These are phyloP conservation scores for Boletus fagicola DNA, from an alignment of 768 basidiomycete genomes.

Conservation along the genomic window DNA sequence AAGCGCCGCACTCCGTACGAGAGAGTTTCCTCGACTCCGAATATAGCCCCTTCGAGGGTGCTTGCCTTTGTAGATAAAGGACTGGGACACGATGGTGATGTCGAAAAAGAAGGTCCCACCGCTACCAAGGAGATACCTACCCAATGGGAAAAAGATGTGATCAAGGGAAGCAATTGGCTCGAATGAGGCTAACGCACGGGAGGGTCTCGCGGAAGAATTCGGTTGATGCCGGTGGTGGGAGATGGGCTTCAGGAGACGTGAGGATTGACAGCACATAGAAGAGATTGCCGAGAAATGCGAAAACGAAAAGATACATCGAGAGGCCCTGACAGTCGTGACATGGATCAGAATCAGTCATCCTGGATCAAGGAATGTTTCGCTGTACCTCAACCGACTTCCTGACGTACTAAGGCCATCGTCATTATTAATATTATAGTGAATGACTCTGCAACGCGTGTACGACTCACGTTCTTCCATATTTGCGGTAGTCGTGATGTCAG, in stretches of 20 bases:
- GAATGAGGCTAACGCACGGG: conserved; percentile 55
- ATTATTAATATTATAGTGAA: conserved; percentile 3
- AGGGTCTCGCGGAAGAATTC: conserved; percentile 77
- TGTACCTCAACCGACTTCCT: conserved; percentile 86
- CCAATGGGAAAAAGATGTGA: background rate
- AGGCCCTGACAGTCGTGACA: conserved; percentile 67
- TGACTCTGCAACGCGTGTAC: background rate
- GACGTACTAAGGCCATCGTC: conserved; percentile 52
- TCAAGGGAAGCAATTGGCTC: background rate
- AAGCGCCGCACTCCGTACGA: conserved; percentile 26
- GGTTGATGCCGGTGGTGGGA: conserved; percentile 57
- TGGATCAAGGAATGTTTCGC: background rate
- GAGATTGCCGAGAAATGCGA: conserved; percentile 90
- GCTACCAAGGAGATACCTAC: conserved; percentile 84
- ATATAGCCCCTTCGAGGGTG: conserved; percentile 34
- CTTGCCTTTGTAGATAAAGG: conserved; percentile 66
- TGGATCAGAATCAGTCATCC: conserved; percentile 5
- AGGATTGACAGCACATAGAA: conserved; percentile 92
- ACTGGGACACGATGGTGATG: conserved; percentile 85
- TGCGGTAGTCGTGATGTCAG: conserved; percentile 93
- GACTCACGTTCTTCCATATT: conserved; percentile 97
- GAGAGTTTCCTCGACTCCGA: conserved; percentile 28
- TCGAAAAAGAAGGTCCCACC: conserved; percentile 94
- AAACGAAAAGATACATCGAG: conserved; percentile 89
- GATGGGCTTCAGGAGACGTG: conserved; percentile 61